Conservation (phyloP, 202 grass and related monocot species). For the Carex arenaria region DNA sequence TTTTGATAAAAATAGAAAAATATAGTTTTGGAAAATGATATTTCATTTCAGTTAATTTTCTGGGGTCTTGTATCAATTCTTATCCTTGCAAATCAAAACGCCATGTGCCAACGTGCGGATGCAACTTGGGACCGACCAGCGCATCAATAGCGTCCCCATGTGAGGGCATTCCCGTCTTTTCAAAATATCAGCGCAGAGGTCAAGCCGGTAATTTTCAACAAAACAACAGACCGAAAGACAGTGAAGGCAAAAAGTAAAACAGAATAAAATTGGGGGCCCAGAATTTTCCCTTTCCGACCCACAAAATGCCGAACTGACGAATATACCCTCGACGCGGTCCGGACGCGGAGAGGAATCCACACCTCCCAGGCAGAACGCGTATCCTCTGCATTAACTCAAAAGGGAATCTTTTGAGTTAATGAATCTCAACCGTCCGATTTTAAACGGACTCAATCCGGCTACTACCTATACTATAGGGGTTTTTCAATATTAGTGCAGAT, state of each 20-base stretch:
- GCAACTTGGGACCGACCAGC: background rate
- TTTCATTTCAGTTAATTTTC: background rate
- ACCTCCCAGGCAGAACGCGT: too few relatives aligned
- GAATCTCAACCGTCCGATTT: too few relatives aligned
- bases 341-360: conserved; percentile 41
- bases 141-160: background rate
- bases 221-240: background rate
- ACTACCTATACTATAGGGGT: too few relatives aligned
- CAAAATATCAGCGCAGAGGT: background rate
- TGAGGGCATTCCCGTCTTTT: conserved; percentile 19
- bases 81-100: background rate
- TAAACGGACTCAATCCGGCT: too few relatives aligned
- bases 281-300: background rate
- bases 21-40: too few relatives aligned
- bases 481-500: too few relatives aligned
- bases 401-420: too few relatives aligned
- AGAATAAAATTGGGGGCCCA: background rate
- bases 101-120: background rate
- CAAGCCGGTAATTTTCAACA: conserved; percentile 6
- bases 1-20: too few relatives aligned
- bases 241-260: background rate
- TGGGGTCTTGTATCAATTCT: background rate
- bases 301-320: conserved; percentile 16
- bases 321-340: conserved; percentile 39
- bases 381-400: too few relatives aligned